phyloP scores from a whole-genome alignment of 2,329 filamentous ascomycete genomes.

The Zarea fungicola region DNA sequence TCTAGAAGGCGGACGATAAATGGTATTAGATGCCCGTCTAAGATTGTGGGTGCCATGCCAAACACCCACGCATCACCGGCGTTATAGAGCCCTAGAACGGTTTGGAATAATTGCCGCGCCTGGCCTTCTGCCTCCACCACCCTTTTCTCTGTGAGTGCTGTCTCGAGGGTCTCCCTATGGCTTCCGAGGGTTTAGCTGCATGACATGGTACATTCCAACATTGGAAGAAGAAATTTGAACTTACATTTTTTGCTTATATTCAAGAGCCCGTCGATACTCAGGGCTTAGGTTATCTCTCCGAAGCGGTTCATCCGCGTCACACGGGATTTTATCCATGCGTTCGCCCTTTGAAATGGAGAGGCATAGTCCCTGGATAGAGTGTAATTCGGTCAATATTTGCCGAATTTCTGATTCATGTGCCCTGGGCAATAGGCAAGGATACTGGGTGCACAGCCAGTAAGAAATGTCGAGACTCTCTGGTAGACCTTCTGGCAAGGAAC shows the following conservation, averaged over 20 bases:
- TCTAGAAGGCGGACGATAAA: constrained; percentile 6
- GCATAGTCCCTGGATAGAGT: constrained; percentile 4
- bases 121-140: not conserved
- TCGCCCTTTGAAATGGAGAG: not conserved
- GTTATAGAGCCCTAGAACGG: not conserved
- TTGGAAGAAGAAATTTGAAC: too few relatives aligned
- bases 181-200: not conserved
- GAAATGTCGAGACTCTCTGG: constrained; percentile 11
- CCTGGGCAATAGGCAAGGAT: not conserved
- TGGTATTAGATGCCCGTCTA: constrained; percentile 2
- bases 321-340: constrained; percentile 2
- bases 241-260: constrained; percentile 7
- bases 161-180: not conserved
- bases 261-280: constrained; percentile 1
- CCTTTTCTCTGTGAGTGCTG: not conserved
- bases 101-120: not conserved
- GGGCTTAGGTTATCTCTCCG: not conserved
- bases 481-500: not conserved
- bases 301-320: constrained; percentile 4
- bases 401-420: not conserved
- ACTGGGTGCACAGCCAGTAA: constrained; percentile 5
- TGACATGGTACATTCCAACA: not conserved
- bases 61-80: not conserved
- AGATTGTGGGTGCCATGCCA: not conserved
- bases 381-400: not conserved